These are phyloP conservation scores for Violaceomyces palustris DNA, from an alignment of 1,284 basidiomycete species.

Conservation along the genomic window DNA sequence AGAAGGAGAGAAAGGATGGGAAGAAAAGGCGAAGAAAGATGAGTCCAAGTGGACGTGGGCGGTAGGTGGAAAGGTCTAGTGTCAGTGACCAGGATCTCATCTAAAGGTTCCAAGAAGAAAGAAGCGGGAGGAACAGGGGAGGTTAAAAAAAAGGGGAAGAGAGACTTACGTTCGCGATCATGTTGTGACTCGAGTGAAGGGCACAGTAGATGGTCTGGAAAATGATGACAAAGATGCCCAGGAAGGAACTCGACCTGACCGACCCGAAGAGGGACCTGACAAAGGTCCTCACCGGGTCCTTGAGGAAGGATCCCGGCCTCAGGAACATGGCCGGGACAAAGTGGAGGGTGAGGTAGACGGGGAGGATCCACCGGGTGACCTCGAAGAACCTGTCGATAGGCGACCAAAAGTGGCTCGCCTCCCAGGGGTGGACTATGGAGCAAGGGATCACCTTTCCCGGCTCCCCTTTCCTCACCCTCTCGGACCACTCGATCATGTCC, in stretches of 20 bases:
- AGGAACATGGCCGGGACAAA: constrained; percentile 64
- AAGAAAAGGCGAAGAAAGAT: too few species aligned
- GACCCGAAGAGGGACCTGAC: constrained; percentile 67
- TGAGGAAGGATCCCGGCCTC: constrained; percentile 44
- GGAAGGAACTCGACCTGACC: constrained; percentile 77
- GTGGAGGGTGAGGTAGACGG: constrained; percentile 80
- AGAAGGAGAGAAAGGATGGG: too few species aligned
- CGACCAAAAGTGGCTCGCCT: constrained; percentile 66
- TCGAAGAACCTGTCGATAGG: constrained; percentile 70
- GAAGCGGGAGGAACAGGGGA: neutral
- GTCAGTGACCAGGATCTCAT: too few species aligned
- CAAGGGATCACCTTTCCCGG: constrained; percentile 29
- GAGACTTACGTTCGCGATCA: constrained; percentile 42
- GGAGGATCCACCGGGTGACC: constrained; percentile 74
- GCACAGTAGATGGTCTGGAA: constrained; percentile 82
- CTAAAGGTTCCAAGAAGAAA: too few species aligned
- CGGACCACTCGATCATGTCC: constrained; percentile 38
- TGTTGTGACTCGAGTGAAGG: constrained; percentile 61
- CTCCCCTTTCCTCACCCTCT: constrained; percentile 23
- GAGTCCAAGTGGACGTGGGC: too few species aligned
- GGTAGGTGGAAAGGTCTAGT: too few species aligned
- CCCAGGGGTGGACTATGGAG: constrained; percentile 69
- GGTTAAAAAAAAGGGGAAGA: neutral
- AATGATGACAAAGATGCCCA: constrained; percentile 76
- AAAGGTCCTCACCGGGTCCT: constrained; percentile 28